A percentile compares a stretch with the other conserved stretches of the same genome.
Conservation (phyloP, 2,329 filamentous ascomycete genomes). For the Trichoderma breve region DNA sequence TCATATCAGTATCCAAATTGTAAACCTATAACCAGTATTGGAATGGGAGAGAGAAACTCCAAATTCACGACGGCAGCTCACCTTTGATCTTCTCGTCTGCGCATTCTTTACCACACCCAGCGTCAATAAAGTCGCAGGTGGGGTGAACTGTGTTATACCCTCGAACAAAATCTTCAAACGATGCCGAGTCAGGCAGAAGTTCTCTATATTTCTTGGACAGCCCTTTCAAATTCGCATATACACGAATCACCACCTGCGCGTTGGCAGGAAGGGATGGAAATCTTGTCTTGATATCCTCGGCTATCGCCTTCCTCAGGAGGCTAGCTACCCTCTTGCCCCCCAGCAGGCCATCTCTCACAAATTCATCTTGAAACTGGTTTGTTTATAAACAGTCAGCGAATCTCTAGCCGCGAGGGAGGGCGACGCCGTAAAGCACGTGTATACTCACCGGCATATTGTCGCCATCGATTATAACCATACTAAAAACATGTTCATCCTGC, state of each 20-base stretch:
- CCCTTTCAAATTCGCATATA: slow-evolving; percentile 40
- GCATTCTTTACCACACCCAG: slow-evolving; percentile 43
- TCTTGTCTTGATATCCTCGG: slow-evolving; percentile 20
- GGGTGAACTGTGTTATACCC: slow-evolving; percentile 41
- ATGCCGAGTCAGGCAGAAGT: slow-evolving; percentile 27
- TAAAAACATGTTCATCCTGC: slow-evolving; percentile 29
- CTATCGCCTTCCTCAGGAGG: slow-evolving; percentile 28
- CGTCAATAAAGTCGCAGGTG: slow-evolving; percentile 41
- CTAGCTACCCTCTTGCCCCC: slow-evolving; percentile 33
- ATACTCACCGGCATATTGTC: slow-evolving; percentile 38
- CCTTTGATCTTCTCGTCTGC: slow-evolving; percentile 42
- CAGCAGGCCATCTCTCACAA: slow-evolving; percentile 31
- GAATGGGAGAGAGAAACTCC: not conserved
- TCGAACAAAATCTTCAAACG: slow-evolving; percentile 37
- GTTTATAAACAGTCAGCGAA: not conserved
- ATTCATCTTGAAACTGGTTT: slow-evolving; percentile 34
- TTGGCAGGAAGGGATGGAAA: slow-evolving; percentile 21
- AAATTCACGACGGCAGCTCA: slow-evolving; percentile 21
- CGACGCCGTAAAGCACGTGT: not conserved
- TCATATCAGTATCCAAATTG: not conserved
- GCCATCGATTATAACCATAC: slow-evolving; percentile 39
- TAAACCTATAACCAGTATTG: not conserved
- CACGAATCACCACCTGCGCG: slow-evolving; percentile 33
- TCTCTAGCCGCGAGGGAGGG: too few relatives aligned
- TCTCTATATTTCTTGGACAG: slow-evolving; percentile 36